A percentile compares a stretch with the other conserved stretches of the same genome.
These are phyloP conservation scores for Phytophthora capsici DNA, from an alignment of 352 stramenopile genomes.

Conservation along the genomic window DNA sequence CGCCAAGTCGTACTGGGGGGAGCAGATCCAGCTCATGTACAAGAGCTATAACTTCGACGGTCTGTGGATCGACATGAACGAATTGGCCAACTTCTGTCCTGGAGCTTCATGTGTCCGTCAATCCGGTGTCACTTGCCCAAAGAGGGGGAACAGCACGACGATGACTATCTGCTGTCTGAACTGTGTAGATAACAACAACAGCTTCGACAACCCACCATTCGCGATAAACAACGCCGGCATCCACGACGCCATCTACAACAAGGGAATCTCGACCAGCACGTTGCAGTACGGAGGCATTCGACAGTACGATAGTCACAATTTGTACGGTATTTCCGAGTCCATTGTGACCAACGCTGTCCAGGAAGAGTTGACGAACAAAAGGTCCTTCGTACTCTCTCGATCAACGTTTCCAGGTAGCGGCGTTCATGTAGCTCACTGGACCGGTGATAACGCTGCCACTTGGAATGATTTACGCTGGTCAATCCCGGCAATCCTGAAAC, in stretches of 20 bases:
- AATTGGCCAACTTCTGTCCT: constrained; percentile 79
- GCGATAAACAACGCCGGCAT: constrained; percentile 60
- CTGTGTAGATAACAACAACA: constrained; percentile 48
- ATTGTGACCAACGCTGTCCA: constrained; percentile 68
- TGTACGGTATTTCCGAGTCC: constrained; percentile 81
- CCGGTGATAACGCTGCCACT: constrained; percentile 77
- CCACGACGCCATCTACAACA: constrained; percentile 54
- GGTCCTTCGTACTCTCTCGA: constrained; percentile 76
- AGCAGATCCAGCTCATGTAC: constrained; percentile 33
- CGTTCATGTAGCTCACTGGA: constrained; percentile 74
- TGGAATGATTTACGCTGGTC: constrained; percentile 83
- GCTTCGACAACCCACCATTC: constrained; percentile 62
- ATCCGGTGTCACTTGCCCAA: constrained; percentile 38
- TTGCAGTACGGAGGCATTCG: constrained; percentile 57
- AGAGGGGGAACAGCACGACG: constrained; percentile 35
- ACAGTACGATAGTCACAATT: constrained; percentile 84
- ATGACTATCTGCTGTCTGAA: constrained; percentile 64
- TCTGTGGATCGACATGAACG: constrained; percentile 92
- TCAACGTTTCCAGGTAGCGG: constrained; percentile 76
- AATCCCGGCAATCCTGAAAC: constrained; percentile 72
- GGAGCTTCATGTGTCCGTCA: constrained; percentile 51
- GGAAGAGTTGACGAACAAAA: constrained; percentile 57
- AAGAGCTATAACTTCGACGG: constrained; percentile 52
- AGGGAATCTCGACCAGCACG: constrained; percentile 66
- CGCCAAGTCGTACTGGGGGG: constrained; percentile 63